Percentiles rank a stretch among this genome's conserved stretches.
Evolutionary conservation across 805 yeast species (phyloP).

Genomic region (Ogataea wickerhamii): DNA sequence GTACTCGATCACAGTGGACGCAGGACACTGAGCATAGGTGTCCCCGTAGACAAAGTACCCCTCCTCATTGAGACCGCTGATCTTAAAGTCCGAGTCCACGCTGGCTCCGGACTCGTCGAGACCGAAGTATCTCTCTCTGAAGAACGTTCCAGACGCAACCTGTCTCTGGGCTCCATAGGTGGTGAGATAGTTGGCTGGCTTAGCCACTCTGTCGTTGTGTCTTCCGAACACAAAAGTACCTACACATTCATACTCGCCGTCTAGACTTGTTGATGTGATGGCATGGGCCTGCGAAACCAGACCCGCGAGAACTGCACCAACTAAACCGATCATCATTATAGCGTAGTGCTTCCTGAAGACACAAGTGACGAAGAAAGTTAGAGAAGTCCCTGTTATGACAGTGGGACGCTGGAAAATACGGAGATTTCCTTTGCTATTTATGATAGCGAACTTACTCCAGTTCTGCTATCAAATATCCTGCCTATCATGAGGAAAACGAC

Average conservation of each 20-base stretch:
- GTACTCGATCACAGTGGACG: constrained; percentile 36
- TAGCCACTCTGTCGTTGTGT: constrained; percentile 47
- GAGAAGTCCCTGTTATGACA: no score
- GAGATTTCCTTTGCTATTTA: no score
- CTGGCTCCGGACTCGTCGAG: constrained; percentile 23
- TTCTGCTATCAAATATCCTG: no score
- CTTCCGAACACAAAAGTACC: constrained; percentile 47
- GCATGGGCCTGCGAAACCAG: constrained; percentile 11
- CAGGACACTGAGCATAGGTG: constrained; percentile 36
- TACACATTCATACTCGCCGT: constrained; percentile 27
- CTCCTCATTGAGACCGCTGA: constrained; percentile 31
- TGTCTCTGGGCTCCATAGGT: constrained; percentile 41
- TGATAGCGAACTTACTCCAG: no score
- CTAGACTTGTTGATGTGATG: constrained; percentile 20
- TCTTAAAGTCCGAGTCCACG: constrained; percentile 29
- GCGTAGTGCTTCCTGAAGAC: no score
- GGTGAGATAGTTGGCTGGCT: constrained; percentile 42
- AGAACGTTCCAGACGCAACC: constrained; percentile 37
- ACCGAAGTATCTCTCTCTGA: constrained; percentile 42
- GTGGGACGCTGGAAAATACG: no score
- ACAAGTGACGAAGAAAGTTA: no score
- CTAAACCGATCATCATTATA: not conserved
- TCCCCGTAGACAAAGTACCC: constrained; percentile 37
- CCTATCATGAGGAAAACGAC: no score
- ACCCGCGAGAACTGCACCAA: not conserved